Percentiles rank a stretch among this genome's conserved stretches.
These are phyloP conservation scores for Alternaria novae-zelandiae DNA, from an alignment of 2,329 filamentous ascomycete species.

Conservation along the genomic window DNA sequence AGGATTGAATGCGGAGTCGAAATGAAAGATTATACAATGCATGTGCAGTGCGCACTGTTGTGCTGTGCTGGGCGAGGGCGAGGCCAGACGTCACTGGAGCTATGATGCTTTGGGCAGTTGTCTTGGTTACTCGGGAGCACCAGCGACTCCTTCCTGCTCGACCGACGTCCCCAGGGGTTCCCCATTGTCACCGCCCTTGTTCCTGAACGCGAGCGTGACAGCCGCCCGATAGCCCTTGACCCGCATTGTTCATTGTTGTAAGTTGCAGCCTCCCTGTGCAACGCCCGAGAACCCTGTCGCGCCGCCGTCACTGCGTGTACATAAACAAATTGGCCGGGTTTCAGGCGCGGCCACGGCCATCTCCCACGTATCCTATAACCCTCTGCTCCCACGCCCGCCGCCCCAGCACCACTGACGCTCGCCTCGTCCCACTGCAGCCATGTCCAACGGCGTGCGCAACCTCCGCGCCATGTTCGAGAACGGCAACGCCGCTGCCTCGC, in stretches of 20 bases:
- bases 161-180: slow-evolving; percentile 14
- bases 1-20: not conserved
- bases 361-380: slow-evolving; percentile 28
- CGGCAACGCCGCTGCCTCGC: slow-evolving; percentile 41
- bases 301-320: slow-evolving; percentile 27
- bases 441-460: slow-evolving; percentile 57
- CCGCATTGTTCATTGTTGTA: slow-evolving; percentile 26
- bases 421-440: slow-evolving; percentile 48
- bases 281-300: slow-evolving; percentile 22
- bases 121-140: slow-evolving; percentile 23
- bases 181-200: slow-evolving; percentile 7
- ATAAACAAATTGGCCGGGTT: slow-evolving; percentile 32
- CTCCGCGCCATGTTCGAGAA: slow-evolving; percentile 59
- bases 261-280: slow-evolving; percentile 21
- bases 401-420: slow-evolving; percentile 34
- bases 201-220: not conserved
- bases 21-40: slow-evolving; percentile 2
- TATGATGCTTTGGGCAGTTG: slow-evolving; percentile 21
- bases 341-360: slow-evolving; percentile 32
- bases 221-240: too few species aligned
- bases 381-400: slow-evolving; percentile 8
- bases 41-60: slow-evolving; percentile 6
- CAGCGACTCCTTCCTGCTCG: slow-evolving; percentile 8
- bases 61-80: slow-evolving; percentile 10
- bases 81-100: slow-evolving; percentile 23